phyloP scores from a whole-genome alignment of 129 eudicot genomes.

The Rutidosis leptorrhynchoides region DNA sequence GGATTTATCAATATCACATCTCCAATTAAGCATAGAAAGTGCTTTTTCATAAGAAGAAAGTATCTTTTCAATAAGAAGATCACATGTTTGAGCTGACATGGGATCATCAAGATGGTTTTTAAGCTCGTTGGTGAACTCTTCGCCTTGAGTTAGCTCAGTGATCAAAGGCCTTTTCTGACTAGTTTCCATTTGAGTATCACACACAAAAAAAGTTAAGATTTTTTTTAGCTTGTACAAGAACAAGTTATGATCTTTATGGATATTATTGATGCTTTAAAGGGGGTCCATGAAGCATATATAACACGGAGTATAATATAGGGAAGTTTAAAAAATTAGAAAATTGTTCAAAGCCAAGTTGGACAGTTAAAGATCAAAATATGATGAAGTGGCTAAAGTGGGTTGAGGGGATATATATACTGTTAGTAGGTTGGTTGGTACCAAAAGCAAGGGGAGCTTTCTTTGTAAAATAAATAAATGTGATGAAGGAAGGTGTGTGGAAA shows the following conservation, averaged over 20 bases:
- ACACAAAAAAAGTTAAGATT: not conserved
- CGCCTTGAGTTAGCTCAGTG: conserved; percentile 59
- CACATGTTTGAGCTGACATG: conserved; percentile 40
- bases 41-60: conserved; percentile 61
- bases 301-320: not conserved
- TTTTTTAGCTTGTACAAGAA: conserved; percentile 3
- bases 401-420: conserved; percentile 16
- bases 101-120: conserved; percentile 38
- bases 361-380: not conserved
- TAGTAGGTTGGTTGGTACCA: conserved; percentile 2
- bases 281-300: conserved; percentile 17
- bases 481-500: conserved; percentile 42
- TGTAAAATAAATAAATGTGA: conserved; percentile 20
- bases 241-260: conserved; percentile 22
- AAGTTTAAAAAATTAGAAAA: conserved; percentile 1
- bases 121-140: conserved; percentile 57
- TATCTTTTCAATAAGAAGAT: conserved; percentile 43
- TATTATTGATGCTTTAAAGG: conserved; percentile 11
- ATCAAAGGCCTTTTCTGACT: conserved; percentile 46
- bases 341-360: conserved; percentile 3
- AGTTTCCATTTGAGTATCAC: conserved; percentile 16
- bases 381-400: conserved; percentile 23
- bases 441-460: conserved; percentile 9
- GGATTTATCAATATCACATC: conserved; percentile 10
- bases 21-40: conserved; percentile 42